Conservation (phyloP, 108 stramenopile genomes). For the Skeletonema marinoi region DNA sequence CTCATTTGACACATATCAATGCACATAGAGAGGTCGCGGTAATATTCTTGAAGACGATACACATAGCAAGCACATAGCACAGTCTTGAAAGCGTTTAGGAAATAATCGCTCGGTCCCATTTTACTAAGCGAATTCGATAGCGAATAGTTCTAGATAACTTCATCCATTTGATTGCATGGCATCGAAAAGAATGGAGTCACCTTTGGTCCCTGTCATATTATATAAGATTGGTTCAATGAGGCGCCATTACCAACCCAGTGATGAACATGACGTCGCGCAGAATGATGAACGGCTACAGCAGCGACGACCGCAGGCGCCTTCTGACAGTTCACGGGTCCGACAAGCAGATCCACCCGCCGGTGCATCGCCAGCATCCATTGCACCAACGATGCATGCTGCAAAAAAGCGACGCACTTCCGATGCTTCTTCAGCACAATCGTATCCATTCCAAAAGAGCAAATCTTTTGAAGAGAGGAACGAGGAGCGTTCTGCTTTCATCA, state of each 20-base stretch:
- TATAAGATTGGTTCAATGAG: not conserved
- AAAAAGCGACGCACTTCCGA: not conserved
- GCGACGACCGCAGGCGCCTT: not conserved
- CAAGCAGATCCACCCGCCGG: not conserved
- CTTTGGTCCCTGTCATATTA: not conserved
- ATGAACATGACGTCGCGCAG: constrained; percentile 1
- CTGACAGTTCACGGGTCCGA: not conserved
- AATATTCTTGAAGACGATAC: not conserved
- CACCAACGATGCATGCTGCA: not conserved
- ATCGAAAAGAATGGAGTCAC: not conserved
- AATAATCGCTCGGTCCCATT: not conserved
- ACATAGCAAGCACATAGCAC: not conserved
- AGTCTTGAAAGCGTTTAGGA: not conserved
- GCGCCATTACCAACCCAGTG: not conserved
- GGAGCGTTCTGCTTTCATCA: not conserved
- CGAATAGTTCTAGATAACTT: no score
- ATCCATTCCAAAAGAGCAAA: not conserved
- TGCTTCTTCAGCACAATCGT: not conserved
- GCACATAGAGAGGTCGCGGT: not conserved
- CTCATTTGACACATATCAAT: not conserved
- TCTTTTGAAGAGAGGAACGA: not conserved
- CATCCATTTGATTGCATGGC: not conserved
- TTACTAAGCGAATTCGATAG: not conserved
- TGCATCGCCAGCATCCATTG: not conserved
- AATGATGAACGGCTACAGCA: not conserved